Evolutionary conservation across 768 basidiomycete species (phyloP).

Genomic region (Tulasnella sp.): DNA sequence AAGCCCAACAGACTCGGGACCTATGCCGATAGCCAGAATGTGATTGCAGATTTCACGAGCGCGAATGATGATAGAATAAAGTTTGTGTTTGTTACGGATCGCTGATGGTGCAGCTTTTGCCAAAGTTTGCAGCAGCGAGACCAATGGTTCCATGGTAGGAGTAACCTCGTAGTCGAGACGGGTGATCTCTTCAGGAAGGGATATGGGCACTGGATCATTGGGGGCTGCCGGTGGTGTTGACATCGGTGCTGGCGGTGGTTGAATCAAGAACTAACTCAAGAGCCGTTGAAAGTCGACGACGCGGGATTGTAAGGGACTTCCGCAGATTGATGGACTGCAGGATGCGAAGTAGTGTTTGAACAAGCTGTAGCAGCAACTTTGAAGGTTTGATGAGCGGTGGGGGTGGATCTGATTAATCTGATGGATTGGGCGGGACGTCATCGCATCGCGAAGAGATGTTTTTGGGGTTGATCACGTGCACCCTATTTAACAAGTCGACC

Average conservation of each 20-base stretch:
- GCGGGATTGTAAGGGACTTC: too few species aligned
- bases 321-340: too few species aligned
- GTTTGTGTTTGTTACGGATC: not conserved
- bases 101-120: not conserved
- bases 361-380: too few species aligned
- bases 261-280: not conserved
- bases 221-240: not conserved
- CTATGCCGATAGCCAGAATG: not conserved
- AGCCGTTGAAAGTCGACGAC: not conserved
- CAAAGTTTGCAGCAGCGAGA: not conserved
- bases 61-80: not conserved
- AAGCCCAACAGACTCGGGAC: not conserved
- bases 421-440: too few species aligned
- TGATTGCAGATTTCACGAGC: not conserved
- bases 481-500: too few species aligned
- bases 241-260: not conserved
- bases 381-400: too few species aligned
- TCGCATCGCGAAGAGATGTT: too few species aligned
- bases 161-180: not conserved
- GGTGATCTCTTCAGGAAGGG: not conserved
- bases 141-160: not conserved
- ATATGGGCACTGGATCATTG: not conserved
- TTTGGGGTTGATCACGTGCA: too few species aligned
- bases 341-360: too few species aligned
- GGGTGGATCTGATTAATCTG: too few species aligned